Evolutionary conservation across 2,329 filamentous ascomycete genomes (phyloP).

Genomic region (Talaromyces sp.): DNA sequence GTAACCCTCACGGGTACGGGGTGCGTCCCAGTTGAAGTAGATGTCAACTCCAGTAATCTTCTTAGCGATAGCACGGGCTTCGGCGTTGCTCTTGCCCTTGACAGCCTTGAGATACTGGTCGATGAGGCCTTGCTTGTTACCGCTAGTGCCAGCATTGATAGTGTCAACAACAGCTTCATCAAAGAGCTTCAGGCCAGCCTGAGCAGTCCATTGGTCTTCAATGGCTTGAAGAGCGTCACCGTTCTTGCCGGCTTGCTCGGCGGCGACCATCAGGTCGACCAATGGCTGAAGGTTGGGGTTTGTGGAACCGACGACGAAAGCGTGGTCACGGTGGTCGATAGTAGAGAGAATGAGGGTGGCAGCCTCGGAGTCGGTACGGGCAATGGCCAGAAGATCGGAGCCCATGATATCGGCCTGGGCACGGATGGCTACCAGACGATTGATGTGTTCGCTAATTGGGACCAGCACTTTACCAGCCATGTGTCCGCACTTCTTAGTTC

Average conservation of each 20-base stretch:
- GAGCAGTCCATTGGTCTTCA: slow-evolving; percentile 81
- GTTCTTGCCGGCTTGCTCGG: slow-evolving; percentile 77
- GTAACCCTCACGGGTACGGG: slow-evolving; percentile 90
- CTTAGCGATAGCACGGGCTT: slow-evolving; percentile 79
- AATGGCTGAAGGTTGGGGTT: slow-evolving; percentile 83
- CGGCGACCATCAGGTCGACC: slow-evolving; percentile 86
- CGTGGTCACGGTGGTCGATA: slow-evolving; percentile 93
- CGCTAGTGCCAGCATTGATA: slow-evolving; percentile 68
- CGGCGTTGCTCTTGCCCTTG: slow-evolving; percentile 82
- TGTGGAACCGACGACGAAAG: slow-evolving; percentile 87
- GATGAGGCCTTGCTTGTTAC: slow-evolving; percentile 69
- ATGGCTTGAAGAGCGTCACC: slow-evolving; percentile 84
- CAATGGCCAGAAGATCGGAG: slow-evolving; percentile 83
- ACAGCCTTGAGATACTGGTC: slow-evolving; percentile 66
- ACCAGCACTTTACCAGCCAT: slow-evolving; percentile 99
- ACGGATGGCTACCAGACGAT: slow-evolving; percentile 92
- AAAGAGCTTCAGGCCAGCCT: slow-evolving; percentile 84
- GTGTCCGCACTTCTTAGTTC: slow-evolving; percentile 99
- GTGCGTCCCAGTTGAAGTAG: slow-evolving; percentile 93
- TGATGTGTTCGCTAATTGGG: slow-evolving; percentile 96
- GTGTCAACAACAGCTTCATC: slow-evolving; percentile 83
- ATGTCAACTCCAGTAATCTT: slow-evolving; percentile 77
- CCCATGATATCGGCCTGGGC: slow-evolving; percentile 99
- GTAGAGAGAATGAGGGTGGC: slow-evolving; percentile 96
- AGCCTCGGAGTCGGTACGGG: slow-evolving; percentile 95